Evolutionary conservation across 179 eudicot genomes (phyloP).

Genomic region (Drosera spatulata): DNA sequence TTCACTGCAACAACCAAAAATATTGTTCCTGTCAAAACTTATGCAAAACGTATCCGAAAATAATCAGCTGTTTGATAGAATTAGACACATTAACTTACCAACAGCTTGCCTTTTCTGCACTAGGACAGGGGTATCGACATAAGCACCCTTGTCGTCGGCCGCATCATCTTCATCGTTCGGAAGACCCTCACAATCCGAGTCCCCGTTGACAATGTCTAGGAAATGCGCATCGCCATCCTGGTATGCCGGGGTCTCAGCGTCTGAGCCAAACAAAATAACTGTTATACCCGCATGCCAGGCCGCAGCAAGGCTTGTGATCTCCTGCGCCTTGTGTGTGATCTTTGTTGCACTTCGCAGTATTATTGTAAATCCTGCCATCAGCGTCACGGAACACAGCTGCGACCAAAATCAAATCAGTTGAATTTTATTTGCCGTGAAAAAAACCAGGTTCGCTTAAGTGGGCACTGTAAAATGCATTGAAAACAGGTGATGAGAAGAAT

Average conservation of each 20-base stretch:
- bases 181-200: slow-evolving; percentile 60
- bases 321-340: slow-evolving; percentile 89
- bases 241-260: slow-evolving; percentile 36
- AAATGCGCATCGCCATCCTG: neutral
- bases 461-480: too few species aligned
- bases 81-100: slow-evolving; percentile 27
- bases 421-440: too few species aligned
- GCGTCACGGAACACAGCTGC: slow-evolving; percentile 73
- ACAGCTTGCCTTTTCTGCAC: slow-evolving; percentile 92
- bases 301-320: slow-evolving; percentile 73
- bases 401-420: neutral
- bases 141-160: slow-evolving; percentile 53
- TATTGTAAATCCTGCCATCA: slow-evolving; percentile 69
- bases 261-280: slow-evolving; percentile 45
- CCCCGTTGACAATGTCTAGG: slow-evolving; percentile 2
- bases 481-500: neutral
- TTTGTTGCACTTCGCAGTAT: slow-evolving; percentile 71
- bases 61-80: too few species aligned
- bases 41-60: too few species aligned
- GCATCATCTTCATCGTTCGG: slow-evolving; percentile 84
- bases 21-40: too few species aligned
- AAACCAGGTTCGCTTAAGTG: too few species aligned
- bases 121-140: slow-evolving; percentile 61
- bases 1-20: too few species aligned
- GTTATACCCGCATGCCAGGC: slow-evolving; percentile 96